These are phyloP conservation scores for Fusarium scirpi DNA, from an alignment of 2,329 filamentous ascomycete species.

Conservation along the genomic window DNA sequence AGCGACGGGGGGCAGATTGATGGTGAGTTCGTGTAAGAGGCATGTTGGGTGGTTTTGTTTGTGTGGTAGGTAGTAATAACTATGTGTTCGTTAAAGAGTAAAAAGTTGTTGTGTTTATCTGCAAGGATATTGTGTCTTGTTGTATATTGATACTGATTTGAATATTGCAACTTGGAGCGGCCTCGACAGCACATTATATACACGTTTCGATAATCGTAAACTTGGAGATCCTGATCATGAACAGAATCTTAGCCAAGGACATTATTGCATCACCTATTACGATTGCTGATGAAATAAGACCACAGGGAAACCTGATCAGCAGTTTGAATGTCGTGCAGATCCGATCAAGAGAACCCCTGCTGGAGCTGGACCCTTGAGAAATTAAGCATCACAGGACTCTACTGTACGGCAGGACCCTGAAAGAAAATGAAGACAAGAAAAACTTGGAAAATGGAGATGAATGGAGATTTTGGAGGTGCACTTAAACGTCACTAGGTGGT, in stretches of 20 bases:
- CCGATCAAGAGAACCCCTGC: conserved; percentile 12
- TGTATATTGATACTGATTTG: not conserved
- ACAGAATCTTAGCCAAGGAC: conserved; percentile 4
- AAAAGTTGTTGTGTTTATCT: not conserved
- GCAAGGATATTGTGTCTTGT: conserved; percentile 16
- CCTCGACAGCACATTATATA: conserved; percentile 28
- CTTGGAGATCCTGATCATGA: conserved; percentile 8
- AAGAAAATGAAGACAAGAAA: conserved; percentile 8
- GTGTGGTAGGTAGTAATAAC: not conserved
- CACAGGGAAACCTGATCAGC: conserved; percentile 17
- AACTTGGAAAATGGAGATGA: conserved; percentile 33
- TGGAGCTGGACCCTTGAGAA: conserved; percentile 2
- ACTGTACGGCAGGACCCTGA: conserved; percentile 11
- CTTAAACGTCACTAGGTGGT: conserved; percentile 40
- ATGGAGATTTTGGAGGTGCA: conserved; percentile 23
- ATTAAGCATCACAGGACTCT: not conserved
- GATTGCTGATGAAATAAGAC: conserved; percentile 31
- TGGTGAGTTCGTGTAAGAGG: conserved; percentile 47
- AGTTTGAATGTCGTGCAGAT: conserved; percentile 6
- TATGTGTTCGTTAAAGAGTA: not conserved
- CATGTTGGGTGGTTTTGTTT: conserved; percentile 44
- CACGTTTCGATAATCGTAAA: not conserved
- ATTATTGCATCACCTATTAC: conserved; percentile 41
- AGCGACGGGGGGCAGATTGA: conserved; percentile 46
- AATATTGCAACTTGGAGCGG: not conserved